A percentile compares a stretch with the other conserved stretches of the same genome.
phyloP scores from a whole-genome alignment of 352 stramenopile genomes.

The Pythium periplocum region DNA sequence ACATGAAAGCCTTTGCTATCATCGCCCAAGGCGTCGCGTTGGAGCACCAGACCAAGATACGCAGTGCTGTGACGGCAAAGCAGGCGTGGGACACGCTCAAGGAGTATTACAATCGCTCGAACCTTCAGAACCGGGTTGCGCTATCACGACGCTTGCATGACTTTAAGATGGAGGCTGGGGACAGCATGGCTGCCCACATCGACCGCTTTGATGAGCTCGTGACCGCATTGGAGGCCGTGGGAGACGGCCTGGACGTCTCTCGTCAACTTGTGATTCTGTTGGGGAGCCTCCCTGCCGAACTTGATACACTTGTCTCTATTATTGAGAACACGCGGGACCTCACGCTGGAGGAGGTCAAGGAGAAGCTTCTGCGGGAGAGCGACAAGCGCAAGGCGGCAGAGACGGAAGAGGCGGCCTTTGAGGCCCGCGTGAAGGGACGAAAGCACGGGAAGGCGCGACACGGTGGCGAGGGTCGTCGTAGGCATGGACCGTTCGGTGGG shows the following conservation, averaged over 20 bases:
- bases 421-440: too few relatives aligned
- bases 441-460: too few relatives aligned
- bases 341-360: constrained; percentile 10
- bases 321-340: constrained; percentile 6
- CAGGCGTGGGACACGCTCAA: constrained; percentile 11
- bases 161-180: constrained; percentile 20
- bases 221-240: constrained; percentile 16
- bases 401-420: constrained; percentile 2
- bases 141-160: constrained; percentile 19
- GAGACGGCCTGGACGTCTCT: constrained; percentile 15
- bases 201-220: constrained; percentile 23
- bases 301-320: constrained; percentile 6
- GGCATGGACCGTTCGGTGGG: neutral
- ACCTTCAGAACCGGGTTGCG: constrained; percentile 21
- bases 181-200: constrained; percentile 11
- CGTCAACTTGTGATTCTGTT: constrained; percentile 22
- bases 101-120: constrained; percentile 19
- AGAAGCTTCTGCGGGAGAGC: constrained; percentile 9
- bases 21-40: too few relatives aligned
- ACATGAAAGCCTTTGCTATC: constrained; percentile 3
- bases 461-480: too few relatives aligned
- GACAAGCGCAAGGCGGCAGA: neutral
- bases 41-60: constrained; percentile 9
- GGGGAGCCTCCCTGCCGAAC: constrained; percentile 19
- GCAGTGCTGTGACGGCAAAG: constrained; percentile 1